Conservation (phyloP, 352 stramenopile genomes). For the Globisporangium cylindrosporum region DNA sequence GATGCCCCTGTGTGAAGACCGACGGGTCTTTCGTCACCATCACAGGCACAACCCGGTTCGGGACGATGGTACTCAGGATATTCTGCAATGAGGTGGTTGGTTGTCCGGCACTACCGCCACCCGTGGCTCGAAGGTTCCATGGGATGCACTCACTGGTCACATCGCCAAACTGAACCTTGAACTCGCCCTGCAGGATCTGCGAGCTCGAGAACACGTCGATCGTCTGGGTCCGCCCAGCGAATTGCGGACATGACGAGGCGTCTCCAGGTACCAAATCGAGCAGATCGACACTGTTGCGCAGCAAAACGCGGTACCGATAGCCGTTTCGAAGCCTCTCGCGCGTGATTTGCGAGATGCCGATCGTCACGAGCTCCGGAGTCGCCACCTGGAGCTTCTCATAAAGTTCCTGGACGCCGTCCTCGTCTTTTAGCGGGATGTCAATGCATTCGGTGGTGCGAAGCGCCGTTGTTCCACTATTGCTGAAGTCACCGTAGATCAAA, state of each 20-base stretch:
- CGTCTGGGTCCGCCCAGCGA: slow-evolving; percentile 49
- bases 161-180: slow-evolving; percentile 40
- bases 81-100: slow-evolving; percentile 34
- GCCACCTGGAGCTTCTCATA: slow-evolving; percentile 25
- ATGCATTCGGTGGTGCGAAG: slow-evolving; percentile 52
- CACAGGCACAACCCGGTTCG: slow-evolving; percentile 34
- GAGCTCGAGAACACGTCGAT: slow-evolving; percentile 52
- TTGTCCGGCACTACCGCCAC: background rate
- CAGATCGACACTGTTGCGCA: slow-evolving; percentile 50
- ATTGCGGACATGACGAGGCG: slow-evolving; percentile 28
- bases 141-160: slow-evolving; percentile 36
- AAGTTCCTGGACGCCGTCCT: slow-evolving; percentile 47
- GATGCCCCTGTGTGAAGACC: slow-evolving; percentile 27
- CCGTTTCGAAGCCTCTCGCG: slow-evolving; percentile 31
- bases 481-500: slow-evolving; percentile 61
- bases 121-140: slow-evolving; percentile 39
- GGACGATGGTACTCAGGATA: slow-evolving; percentile 33
- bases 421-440: slow-evolving; percentile 32
- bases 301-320: slow-evolving; percentile 48
- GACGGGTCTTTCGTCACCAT: slow-evolving; percentile 47
- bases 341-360: slow-evolving; percentile 40
- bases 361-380: slow-evolving; percentile 50
- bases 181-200: slow-evolving; percentile 44
- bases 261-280: slow-evolving; percentile 47
- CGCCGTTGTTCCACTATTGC: slow-evolving; percentile 15